Evolutionary conservation across 2,329 filamentous ascomycete genomes (phyloP), one percentile per base, ranked within the genome.

Genomic region (Thelonectria rubi): DNA sequence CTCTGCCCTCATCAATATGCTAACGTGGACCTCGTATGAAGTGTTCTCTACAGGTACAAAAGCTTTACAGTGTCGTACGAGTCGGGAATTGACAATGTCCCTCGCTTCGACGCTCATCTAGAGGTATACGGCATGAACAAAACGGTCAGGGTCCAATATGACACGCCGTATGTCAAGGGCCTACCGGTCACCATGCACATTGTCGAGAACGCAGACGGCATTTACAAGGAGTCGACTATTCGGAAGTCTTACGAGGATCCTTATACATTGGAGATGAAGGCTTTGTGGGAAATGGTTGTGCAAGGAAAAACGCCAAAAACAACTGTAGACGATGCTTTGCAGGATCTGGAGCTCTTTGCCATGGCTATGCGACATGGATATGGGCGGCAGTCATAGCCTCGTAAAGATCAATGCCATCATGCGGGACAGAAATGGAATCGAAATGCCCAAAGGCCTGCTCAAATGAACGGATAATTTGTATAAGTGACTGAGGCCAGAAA

Each of bases 121-220:
- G 78, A 76, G 3, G 73, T 87, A 0, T 87, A 84, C 61, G 80
- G 80, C 0, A 73, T 78, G 43, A 76, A 76, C 8, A 87, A 87
- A 73, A 78, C 78, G 0, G 80, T 87, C 1, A 77, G 72, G 7
- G 75, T 88, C n/a, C 71, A 79, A 50, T 85, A 84, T 66, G 82
- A 86, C 53, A 82, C 82, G 1, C 84, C 84, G 0, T 85, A 80
- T 62, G 76, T 85, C 15, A 83, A 83, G 62, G 82, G 79, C 0
- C 71, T 84, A 12, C 79, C 80, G 0, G 80, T 82, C 49, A 79
- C 73, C 11, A 77, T 85, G 18, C 68, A 72, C 3, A 74, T 84
- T 9, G 70, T 76, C 15, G 81, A 84, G 47, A 71, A 75, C 20
- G 69, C 76, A 15, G 74, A 76, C 15, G 26, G 56, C 75, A 76